These are phyloP conservation scores for Tetraselmis chui DNA, from an alignment of 139 green algal species.

Conservation along the genomic window DNA sequence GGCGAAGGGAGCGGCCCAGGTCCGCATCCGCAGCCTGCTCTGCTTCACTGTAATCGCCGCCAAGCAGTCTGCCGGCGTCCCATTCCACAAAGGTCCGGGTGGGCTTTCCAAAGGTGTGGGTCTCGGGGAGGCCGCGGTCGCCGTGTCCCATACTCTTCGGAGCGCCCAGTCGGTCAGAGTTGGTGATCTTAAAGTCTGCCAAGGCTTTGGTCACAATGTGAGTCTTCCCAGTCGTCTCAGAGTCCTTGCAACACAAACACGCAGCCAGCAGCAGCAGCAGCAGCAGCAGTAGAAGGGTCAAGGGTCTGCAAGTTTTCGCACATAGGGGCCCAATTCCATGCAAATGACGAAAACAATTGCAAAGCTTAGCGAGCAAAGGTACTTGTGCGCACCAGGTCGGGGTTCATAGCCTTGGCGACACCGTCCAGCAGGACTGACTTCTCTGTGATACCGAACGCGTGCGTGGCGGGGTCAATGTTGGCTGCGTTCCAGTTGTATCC, in stretches of 20 bases:
- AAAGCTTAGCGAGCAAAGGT: background rate
- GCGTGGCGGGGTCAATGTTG: slow-evolving; percentile 2
- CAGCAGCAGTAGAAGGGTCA: background rate
- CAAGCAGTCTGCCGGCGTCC: slow-evolving; percentile 45
- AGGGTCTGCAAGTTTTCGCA: slow-evolving; percentile 1
- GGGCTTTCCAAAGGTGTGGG: slow-evolving; percentile 50
- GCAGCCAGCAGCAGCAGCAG: slow-evolving; percentile 1
- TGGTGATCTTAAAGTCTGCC: slow-evolving; percentile 44
- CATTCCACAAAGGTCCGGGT: slow-evolving; percentile 27
- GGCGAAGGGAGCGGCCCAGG: slow-evolving; percentile 56
- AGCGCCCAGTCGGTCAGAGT: slow-evolving; percentile 40
- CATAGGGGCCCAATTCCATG: background rate
- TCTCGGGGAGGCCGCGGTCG: slow-evolving; percentile 23
- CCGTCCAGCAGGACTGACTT: slow-evolving; percentile 29
- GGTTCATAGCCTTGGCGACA: slow-evolving; percentile 49
- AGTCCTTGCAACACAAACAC: slow-evolving; percentile 2
- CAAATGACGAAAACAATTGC: too few species aligned
- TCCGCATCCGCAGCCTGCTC: slow-evolving; percentile 57
- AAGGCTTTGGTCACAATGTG: slow-evolving; percentile 34
- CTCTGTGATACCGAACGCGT: slow-evolving; percentile 20
- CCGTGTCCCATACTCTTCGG: slow-evolving; percentile 37
- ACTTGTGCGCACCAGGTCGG: background rate
- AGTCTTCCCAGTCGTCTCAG: background rate
- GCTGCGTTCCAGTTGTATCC: slow-evolving; percentile 18
- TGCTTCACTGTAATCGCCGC: slow-evolving; percentile 24